phyloP scores from a whole-genome alignment of 106 monocot genomes.

The Chionographis japonica region DNA sequence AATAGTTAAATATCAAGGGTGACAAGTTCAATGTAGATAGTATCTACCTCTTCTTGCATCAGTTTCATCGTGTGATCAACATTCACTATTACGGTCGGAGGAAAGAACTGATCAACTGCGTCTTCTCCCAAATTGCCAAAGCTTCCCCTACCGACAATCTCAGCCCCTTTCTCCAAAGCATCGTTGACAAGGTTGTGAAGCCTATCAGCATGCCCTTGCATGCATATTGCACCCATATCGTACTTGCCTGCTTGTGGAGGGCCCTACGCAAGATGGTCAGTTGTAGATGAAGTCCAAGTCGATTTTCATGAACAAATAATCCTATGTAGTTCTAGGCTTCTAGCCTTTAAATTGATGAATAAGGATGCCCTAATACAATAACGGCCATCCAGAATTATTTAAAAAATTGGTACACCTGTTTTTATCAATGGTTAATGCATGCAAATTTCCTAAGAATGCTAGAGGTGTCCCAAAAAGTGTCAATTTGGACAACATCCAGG shows the following conservation, averaged over 20 bases:
- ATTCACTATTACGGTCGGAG: slow-evolving; percentile 88
- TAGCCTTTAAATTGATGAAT: no score
- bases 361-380: no score
- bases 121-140: slow-evolving; percentile 95
- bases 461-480: no score
- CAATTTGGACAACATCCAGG: no score
- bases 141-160: slow-evolving; percentile 83
- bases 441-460: no score
- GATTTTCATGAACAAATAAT: no score
- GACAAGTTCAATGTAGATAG: not conserved
- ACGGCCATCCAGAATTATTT: no score
- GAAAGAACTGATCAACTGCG: slow-evolving; percentile 96
- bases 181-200: slow-evolving; percentile 96
- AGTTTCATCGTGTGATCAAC: slow-evolving; percentile 92
- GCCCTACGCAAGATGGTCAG: slow-evolving; percentile 40
- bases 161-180: slow-evolving; percentile 94
- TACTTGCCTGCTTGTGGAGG: slow-evolving; percentile 84
- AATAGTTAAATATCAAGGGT: not conserved
- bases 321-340: no score
- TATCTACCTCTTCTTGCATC: slow-evolving; percentile 96
- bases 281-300: not conserved
- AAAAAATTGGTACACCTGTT: no score
- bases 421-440: no score
- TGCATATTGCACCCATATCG: slow-evolving; percentile 98
- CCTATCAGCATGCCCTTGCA: slow-evolving; percentile 96